phyloP scores from a whole-genome alignment of 176 grass and related monocot species.

The Triticum timopheevii region DNA sequence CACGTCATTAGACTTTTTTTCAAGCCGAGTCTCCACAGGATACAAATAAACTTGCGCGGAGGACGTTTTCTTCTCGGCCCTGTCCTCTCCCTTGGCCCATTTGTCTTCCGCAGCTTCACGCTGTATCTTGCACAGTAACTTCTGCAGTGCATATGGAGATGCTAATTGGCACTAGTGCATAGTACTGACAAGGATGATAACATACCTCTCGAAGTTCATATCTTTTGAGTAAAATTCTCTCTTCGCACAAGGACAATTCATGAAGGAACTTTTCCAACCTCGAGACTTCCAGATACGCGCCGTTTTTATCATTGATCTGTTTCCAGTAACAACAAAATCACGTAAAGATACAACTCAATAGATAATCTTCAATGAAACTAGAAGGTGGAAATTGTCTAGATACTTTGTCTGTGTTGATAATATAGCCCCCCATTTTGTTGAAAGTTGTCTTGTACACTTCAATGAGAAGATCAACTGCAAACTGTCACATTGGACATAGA shows the following conservation, averaged over 20 bases:
- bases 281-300: background rate
- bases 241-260: constrained; percentile 47
- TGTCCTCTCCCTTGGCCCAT: constrained; percentile 2
- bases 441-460: constrained; percentile 52
- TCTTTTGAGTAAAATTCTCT: constrained; percentile 54
- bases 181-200: background rate
- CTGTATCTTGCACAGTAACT: background rate
- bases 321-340: too few species aligned
- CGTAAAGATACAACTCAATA: too few species aligned
- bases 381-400: background rate
- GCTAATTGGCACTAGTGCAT: background rate
- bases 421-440: constrained; percentile 66
- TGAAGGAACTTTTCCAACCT: constrained; percentile 46
- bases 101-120: constrained; percentile 19
- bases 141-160: constrained; percentile 7
- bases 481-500: constrained; percentile 6
- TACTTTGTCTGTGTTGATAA: constrained; percentile 53
- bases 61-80: background rate
- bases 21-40: background rate
- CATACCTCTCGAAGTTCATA: constrained; percentile 28
- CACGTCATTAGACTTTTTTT: background rate
- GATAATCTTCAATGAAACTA: too few species aligned
- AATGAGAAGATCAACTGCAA: constrained; percentile 54
- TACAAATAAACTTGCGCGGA: background rate
- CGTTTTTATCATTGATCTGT: too few species aligned